Base-by-base conservation (phyloP, 139 green algal genomes). In the Gonium pectorale region DNA sequence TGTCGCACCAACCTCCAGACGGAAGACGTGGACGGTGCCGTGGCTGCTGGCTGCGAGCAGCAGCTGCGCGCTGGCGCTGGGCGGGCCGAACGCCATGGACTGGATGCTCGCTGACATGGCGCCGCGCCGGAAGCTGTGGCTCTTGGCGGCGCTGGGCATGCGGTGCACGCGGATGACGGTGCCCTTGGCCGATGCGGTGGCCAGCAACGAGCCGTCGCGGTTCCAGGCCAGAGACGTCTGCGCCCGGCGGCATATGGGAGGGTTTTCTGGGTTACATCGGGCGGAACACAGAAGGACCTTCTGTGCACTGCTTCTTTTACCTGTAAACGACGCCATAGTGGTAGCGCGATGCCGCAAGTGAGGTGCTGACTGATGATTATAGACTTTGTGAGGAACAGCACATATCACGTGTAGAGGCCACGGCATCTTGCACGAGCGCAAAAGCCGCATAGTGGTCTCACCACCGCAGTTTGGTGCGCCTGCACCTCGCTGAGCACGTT, bases 101-200 rank as follows among this genome's bases (percentile, higher is more conserved):
- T 92, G 88, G 46, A 97, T 91, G 44, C 78, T 40, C n/a, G 95
- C 92, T 22, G 90, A 88, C 29, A 68, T 86, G 19, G 90, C 85
- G 22, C 95, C 95, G 27, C 79, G 43, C 17, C 79, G 79, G 79
- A 85, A 85, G 79, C 64, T 85, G 64, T 67, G 35, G 43, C 31
- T 60, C 35, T 37, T 41, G 22, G 35, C 64, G 3, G 46, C 64
- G 49, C 91, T 19, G 9, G 92, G 91, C 80, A 94, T 63, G 72
- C 80, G 64, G 81, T 95, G 91, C 27, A 97, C 92, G 2, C 95
- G 88, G n/a, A 97, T 88, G 29, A 98, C 91, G 0, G 95, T 98
- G 35, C 95, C 95, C 68, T 94, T 96, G 33, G 74, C 79, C 9
- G 91, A 96, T 9, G 95, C 95, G 2, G 92, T 93, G 24, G 95